A percentile compares a stretch with the other conserved stretches of the same genome.
Conservation (phyloP, 2,329 filamentous ascomycete genomes). For the Dryadomyces quercus-mongolicae region DNA sequence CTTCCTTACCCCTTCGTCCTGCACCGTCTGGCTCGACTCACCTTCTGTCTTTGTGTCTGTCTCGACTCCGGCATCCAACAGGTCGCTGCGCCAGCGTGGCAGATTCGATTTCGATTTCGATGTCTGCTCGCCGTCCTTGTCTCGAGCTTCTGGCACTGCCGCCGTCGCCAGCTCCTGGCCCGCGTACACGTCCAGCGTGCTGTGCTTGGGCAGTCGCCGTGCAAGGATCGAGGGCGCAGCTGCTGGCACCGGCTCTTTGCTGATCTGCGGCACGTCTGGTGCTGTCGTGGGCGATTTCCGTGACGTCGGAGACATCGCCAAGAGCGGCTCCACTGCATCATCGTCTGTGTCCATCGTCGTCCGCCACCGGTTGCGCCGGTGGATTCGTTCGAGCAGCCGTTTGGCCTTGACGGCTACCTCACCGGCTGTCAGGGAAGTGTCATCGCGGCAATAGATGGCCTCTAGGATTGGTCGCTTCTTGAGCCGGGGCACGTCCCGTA, state of each 20-base stretch:
- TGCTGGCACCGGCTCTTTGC: neutral
- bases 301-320: neutral
- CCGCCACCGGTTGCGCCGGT: too few species aligned
- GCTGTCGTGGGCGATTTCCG: neutral
- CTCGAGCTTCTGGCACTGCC: neutral
- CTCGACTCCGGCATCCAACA: too few species aligned
- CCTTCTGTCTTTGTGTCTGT: too few species aligned
- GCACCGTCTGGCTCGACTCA: neutral
- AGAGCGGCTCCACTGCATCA: too few species aligned
- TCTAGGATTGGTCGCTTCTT: too few species aligned
- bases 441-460: slow-evolving; percentile 10
- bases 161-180: slow-evolving; percentile 4
- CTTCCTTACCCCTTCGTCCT: too few species aligned
- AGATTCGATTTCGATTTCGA: neutral
- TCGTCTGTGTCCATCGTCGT: too few species aligned
- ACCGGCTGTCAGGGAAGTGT: neutral
- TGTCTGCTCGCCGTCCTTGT: neutral
- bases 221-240: slow-evolving; percentile 1
- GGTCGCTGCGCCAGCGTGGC: too few species aligned
- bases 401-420: slow-evolving; percentile 3
- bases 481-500: neutral
- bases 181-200: slow-evolving; percentile 4
- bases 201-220: slow-evolving; percentile 1
- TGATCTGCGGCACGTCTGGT: neutral
- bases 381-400: slow-evolving; percentile 1